Base-by-base conservation (phyloP, 2,329 filamentous ascomycete genomes). In the Dactylella cylindrospora region DNA sequence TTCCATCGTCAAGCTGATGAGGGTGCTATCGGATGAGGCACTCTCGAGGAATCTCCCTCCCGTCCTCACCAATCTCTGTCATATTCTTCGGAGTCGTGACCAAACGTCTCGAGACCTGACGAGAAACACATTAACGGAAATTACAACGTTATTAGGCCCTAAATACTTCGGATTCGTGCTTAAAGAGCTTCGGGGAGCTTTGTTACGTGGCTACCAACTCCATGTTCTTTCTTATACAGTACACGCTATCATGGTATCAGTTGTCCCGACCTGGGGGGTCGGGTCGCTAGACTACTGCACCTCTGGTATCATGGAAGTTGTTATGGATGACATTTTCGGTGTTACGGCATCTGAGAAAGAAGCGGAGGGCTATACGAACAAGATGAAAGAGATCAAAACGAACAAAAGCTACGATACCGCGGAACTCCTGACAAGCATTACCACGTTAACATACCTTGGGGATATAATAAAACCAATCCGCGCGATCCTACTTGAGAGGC, bases 331-430 rank as follows among this genome's bases (percentile, higher is more conserved):
- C 71, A 93, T 94, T 9, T 98, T 98, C 70, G 94, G 94, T 23
- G 82, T 84, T 4, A 86, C 86, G 26, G 93, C 93, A 1, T 87
- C 95, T 74, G 91, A 98, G 71, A 98, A 98, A 73, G 93, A 98
- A 69, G 91, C 91, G 0, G 90, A 96, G 68, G 93, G 90, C 47
- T 98, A 98, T 72, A 85, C 86, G 52, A 95, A 84, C 71, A 87
- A 91, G 73, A 96, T 94, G 85, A 95, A 94, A 73, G 93, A 98
- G 74, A 85, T 98, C 53, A 97, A 95, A 76, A 93, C 88, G 73
- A 96, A 88, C 77, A 98, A 97, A 77, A 96, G 90, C 71, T 95
- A 90, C 70, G 94, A 98, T 71, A 95, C 93, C 0, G 94, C 97
- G 84, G 91, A 97, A 72, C 78, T 97, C 12, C 79, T 97, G 66